Percentiles rank a stretch among this genome's conserved stretches.
Conservation (phyloP, 805 yeast genomes). For the Saccharomycopsis javanensis region DNA sequence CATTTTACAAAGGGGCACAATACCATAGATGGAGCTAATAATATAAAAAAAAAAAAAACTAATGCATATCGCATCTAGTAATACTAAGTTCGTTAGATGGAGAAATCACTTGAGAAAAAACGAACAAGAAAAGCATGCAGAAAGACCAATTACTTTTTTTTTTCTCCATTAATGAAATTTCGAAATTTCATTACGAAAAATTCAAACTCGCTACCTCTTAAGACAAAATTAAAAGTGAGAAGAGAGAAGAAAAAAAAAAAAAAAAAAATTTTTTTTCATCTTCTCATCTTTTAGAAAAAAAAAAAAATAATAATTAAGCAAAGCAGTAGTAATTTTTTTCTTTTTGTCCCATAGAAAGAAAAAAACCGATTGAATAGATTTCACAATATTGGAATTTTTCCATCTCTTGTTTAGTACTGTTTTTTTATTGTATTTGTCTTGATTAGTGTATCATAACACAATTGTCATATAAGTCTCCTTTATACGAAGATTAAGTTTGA, state of each 20-base stretch:
- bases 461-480: background rate
- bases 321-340: background rate
- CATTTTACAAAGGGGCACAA: background rate
- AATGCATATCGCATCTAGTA: background rate
- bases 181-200: background rate
- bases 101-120: too few species aligned
- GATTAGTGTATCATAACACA: too few species aligned
- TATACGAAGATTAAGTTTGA: background rate
- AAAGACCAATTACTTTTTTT: background rate
- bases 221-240: background rate
- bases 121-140: too few species aligned
- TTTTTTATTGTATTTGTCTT: too few species aligned
- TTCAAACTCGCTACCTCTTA: background rate
- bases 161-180: background rate
- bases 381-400: background rate
- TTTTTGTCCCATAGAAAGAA: background rate
- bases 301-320: background rate
- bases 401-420: too few species aligned
- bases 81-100: too few species aligned
- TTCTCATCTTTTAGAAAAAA: background rate
- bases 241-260: background rate
- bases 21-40: background rate
- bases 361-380: background rate
- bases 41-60: too few species aligned
- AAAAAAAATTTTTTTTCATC: background rate